Base-by-base conservation (phyloP, 495 filamentous ascomycete species). In the Glonium stellatum region DNA sequence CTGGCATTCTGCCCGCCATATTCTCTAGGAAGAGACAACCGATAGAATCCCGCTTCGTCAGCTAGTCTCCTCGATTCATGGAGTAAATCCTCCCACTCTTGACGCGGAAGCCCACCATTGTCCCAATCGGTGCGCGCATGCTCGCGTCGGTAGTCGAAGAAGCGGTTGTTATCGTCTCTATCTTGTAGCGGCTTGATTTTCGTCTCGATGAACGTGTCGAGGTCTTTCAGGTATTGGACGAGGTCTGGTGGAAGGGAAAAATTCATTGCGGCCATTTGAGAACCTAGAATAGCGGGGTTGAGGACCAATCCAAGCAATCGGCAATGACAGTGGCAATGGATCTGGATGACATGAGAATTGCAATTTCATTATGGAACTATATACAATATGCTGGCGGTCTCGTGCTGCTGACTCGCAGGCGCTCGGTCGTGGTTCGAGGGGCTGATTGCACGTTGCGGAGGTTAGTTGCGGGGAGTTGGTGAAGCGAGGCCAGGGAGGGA, bases 71-170 rank as follows among this genome's bases (percentile, higher is more conserved):
- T 73, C 18, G 75, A 75, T 64, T 80, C 61, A 55, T 65, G 55
- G 11, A 82, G 67, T 9, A 85, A 69, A 1, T 72, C 66, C 64
- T 83, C 81, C 82, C 80, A 85, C 62, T 82, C 80, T 39, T 70
- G 57, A 2, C 72, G 71, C 4, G 83, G 82, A 19, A 82, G 75
- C 1, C 81, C 82, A 46, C 74, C 65, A 23, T 75, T 72, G 22
- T 77, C 75, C 76, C 78, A 82, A 64, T 82, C 73, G 0, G 80
- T 85, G 0, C 80, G 77, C 6, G 77, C 69, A 70, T 81, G 74
- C 56, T 84, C 81, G 47, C 81, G 78, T 8, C 81, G 74, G 65
- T 84, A 77, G 67, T 84, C 80, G 66, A 84, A 84, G 74, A 84
- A 84, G 25, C 80, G 79, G 25, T 82, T 70, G 59, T 84, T 84